phyloP scores from a whole-genome alignment of 164 flowering plant genomes.

The Protea cynaroides region DNA sequence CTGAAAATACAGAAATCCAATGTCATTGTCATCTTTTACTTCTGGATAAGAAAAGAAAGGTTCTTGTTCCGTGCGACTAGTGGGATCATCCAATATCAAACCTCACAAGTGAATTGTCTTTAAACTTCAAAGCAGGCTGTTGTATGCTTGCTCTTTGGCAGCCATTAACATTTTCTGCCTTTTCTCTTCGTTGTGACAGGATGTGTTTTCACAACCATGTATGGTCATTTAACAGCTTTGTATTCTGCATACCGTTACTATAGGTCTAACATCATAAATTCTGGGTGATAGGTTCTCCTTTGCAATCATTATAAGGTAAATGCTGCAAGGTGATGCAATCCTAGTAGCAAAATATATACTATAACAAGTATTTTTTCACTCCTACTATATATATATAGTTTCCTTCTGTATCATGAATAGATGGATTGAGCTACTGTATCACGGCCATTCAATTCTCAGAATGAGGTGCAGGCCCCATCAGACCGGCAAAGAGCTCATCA shows the following conservation, averaged over 20 bases:
- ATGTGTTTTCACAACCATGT: neutral
- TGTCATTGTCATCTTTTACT: too few species aligned
- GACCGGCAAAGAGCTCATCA: constrained; percentile 27
- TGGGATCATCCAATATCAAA: too few species aligned
- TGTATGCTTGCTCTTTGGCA: neutral
- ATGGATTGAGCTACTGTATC: neutral
- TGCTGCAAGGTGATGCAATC: too few species aligned
- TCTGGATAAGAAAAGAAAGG: neutral
- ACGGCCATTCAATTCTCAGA: constrained; percentile 7
- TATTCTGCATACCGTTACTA: too few species aligned
- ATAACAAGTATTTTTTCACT: too few species aligned
- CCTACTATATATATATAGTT: neutral
- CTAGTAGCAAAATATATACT: too few species aligned
- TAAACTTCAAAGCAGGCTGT: too few species aligned
- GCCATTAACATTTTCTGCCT: neutral
- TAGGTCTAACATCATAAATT: too few species aligned
- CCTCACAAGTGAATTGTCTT: too few species aligned
- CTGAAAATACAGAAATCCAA: neutral
- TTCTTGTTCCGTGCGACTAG: neutral
- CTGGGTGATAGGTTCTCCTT: too few species aligned
- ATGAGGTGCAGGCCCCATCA: constrained; percentile 20
- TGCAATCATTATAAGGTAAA: neutral
- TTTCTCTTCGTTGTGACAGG: neutral
- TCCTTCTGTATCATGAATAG: neutral
- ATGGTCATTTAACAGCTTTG: neutral